Evolutionary conservation across 164 flowering plant species (phyloP).

Genomic region (Litsea cubeba): DNA sequence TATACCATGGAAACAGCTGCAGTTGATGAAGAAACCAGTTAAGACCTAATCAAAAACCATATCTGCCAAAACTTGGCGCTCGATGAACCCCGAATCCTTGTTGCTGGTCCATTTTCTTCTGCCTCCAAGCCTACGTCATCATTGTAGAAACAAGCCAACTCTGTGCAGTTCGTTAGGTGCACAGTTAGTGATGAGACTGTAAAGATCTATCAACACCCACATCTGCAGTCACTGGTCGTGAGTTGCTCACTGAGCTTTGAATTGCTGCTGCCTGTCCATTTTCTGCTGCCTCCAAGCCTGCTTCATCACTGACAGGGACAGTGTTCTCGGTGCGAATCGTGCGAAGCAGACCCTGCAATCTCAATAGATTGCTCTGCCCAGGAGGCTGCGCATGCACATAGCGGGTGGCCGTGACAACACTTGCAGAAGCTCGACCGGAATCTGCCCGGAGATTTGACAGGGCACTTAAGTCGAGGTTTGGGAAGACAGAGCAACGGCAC

Average conservation of each 20-base stretch:
- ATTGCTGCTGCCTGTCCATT: slow-evolving; percentile 30
- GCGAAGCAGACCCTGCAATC: slow-evolving; percentile 71
- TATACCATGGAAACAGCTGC: no score
- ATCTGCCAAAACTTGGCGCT: not conserved
- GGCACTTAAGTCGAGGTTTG: slow-evolving; percentile 94
- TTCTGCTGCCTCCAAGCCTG: slow-evolving; percentile 44
- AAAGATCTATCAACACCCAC: not conserved
- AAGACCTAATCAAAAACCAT: no score
- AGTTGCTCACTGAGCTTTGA: slow-evolving; percentile 6
- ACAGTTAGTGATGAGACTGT: slow-evolving; percentile 1
- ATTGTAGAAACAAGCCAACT: not conserved
- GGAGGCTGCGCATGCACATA: slow-evolving; percentile 53
- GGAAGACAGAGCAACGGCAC: slow-evolving; percentile 93
- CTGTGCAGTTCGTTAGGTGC: not conserved
- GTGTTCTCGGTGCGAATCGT: slow-evolving; percentile 61
- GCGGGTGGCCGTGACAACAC: slow-evolving; percentile 39
- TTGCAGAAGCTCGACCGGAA: slow-evolving; percentile 49
- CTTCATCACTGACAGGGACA: slow-evolving; percentile 25
- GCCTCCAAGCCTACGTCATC: slow-evolving; percentile 43
- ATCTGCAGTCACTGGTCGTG: slow-evolving; percentile 2
- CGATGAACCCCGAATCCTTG: slow-evolving; percentile 1
- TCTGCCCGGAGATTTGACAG: slow-evolving; percentile 68
- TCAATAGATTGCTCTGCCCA: slow-evolving; percentile 68
- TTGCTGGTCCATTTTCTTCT: slow-evolving; percentile 41
- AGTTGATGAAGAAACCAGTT: no score